Evolutionary conservation across 1,284 basidiomycete species (phyloP).

Genomic region (Bondarzewia mesenterica): DNA sequence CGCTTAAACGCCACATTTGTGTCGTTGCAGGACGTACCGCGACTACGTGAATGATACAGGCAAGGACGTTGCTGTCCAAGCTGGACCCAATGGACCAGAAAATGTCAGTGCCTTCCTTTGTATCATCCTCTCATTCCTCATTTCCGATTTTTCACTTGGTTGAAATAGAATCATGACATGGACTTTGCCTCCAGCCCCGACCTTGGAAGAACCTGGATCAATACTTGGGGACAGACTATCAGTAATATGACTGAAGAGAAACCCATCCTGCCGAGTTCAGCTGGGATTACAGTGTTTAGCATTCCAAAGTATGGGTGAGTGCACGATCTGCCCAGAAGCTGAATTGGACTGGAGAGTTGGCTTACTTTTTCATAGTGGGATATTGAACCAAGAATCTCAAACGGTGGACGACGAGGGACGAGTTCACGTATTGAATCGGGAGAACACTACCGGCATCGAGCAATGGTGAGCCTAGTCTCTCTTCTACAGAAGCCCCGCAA

Average conservation of each 20-base stretch:
- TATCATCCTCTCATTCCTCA: neutral
- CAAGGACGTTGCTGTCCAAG: constrained; percentile 31
- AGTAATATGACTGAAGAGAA: constrained; percentile 18
- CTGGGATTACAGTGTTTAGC: constrained; percentile 31
- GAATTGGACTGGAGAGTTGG: too few relatives aligned
- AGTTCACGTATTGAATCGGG: constrained; percentile 34
- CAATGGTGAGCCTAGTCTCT: constrained; percentile 24
- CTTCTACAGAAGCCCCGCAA: neutral
- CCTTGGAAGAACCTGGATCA: constrained; percentile 27
- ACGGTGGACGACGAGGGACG: constrained; percentile 28
- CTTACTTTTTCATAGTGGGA: constrained; percentile 21
- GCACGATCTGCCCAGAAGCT: neutral
- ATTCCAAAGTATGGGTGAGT: constrained; percentile 34
- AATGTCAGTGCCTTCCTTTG: constrained; percentile 25
- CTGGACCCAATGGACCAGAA: constrained; percentile 38
- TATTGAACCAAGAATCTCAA: constrained; percentile 37
- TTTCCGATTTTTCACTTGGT: neutral
- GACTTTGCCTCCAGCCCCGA: constrained; percentile 29
- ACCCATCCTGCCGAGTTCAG: constrained; percentile 28
- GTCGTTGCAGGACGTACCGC: constrained; percentile 31
- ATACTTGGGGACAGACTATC: constrained; percentile 31
- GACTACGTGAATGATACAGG: constrained; percentile 36
- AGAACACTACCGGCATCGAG: constrained; percentile 32
- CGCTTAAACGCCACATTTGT: too few relatives aligned
- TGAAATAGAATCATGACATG: constrained; percentile 33